These are phyloP conservation scores for Falciphora oryzae DNA, from an alignment of 2,329 filamentous ascomycete genomes.

Conservation along the genomic window DNA sequence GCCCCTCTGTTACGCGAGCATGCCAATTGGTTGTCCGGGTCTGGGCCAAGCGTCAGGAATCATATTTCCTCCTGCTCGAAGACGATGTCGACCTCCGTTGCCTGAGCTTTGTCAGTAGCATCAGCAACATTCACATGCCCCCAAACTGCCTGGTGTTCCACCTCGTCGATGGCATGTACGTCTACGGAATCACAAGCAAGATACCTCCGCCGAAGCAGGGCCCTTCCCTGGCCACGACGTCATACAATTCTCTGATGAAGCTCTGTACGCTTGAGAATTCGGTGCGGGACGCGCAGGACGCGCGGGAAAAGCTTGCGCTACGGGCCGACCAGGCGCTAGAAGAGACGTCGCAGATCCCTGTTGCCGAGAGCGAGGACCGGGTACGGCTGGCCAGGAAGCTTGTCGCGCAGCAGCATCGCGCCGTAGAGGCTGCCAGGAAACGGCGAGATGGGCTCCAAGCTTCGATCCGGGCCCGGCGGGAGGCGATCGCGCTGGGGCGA, in stretches of 20 bases:
- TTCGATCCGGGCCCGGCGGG: constrained; percentile 59
- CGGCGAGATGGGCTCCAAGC: constrained; percentile 61
- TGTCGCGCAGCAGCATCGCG: constrained; percentile 58
- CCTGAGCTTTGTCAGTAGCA: constrained; percentile 71
- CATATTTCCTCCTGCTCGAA: constrained; percentile 62
- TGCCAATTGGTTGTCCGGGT: constrained; percentile 63
- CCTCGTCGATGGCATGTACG: constrained; percentile 81
- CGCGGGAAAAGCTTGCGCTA: constrained; percentile 64
- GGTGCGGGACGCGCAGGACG: constrained; percentile 81
- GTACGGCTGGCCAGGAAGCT: constrained; percentile 44
- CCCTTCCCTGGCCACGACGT: constrained; percentile 57
- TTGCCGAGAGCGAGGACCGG: constrained; percentile 38
- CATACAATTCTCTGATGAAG: constrained; percentile 83
- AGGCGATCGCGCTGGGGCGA: constrained; percentile 61
- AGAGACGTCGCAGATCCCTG: constrained; percentile 21
- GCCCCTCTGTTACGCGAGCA: constrained; percentile 58
- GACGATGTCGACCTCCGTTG: constrained; percentile 64
- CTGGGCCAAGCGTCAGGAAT: constrained; percentile 59
- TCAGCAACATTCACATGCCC: constrained; percentile 67
- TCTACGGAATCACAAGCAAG: constrained; percentile 59
- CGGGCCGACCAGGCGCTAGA: constrained; percentile 65
- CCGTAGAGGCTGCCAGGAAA: constrained; percentile 55
- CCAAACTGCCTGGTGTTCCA: constrained; percentile 81
- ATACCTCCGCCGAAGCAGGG: constrained; percentile 47
- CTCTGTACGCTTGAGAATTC: constrained; percentile 84